Evolutionary conservation across 345 rosid genomes (phyloP).

Genomic region (Clarkia xantiana): DNA sequence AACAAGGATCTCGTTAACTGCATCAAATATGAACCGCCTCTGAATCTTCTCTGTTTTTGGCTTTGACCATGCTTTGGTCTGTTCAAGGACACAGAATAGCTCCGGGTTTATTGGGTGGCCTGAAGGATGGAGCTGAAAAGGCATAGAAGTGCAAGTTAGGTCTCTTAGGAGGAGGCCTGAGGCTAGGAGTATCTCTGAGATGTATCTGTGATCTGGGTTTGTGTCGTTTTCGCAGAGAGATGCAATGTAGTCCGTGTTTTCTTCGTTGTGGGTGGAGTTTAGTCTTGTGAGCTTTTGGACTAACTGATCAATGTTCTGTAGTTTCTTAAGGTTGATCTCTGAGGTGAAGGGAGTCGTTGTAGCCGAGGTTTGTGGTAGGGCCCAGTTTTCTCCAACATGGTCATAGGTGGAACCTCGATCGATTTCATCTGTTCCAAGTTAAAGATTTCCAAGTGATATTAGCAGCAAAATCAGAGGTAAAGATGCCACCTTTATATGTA

Average conservation of each 20-base stretch:
- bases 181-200: constrained; percentile 83
- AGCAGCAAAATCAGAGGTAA: neutral
- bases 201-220: constrained; percentile 81
- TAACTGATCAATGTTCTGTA: constrained; percentile 70
- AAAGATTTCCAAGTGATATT: neutral
- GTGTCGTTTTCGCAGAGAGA: constrained; percentile 65
- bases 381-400: neutral
- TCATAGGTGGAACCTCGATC: constrained; percentile 31
- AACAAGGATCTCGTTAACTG: constrained; percentile 68
- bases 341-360: constrained; percentile 30
- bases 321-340: constrained; percentile 67
- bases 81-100: constrained; percentile 79
- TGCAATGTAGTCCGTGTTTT: constrained; percentile 80
- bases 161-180: constrained; percentile 89
- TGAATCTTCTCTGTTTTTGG: constrained; percentile 38
- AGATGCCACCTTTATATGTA: too few species aligned
- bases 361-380: too few species aligned
- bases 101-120: constrained; percentile 87
- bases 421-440: constrained; percentile 23
- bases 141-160: constrained; percentile 40
- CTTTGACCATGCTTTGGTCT: constrained; percentile 46
- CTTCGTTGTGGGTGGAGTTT: constrained; percentile 80
- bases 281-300: constrained; percentile 77
- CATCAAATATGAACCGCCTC: constrained; percentile 71
- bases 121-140: constrained; percentile 72